Percentiles rank a stretch among this genome's conserved stretches.
phyloP scores from a whole-genome alignment of 2,329 filamentous ascomycete species.

The Pseudomassariella vexata region DNA sequence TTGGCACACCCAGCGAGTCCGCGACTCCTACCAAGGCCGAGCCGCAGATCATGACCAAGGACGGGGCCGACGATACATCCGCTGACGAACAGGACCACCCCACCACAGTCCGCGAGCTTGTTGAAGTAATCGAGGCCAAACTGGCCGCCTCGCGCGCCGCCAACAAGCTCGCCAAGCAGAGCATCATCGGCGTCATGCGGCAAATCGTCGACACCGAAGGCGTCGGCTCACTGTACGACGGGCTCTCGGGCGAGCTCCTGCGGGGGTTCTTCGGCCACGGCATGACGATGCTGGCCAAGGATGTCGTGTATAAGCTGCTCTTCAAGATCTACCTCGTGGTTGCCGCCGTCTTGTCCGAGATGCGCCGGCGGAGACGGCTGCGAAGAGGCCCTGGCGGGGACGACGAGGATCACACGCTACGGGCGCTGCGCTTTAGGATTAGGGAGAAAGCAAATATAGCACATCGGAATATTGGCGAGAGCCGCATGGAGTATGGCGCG shows the following conservation, averaged over 20 bases:
- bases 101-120: conserved; percentile 13
- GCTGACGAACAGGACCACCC: conserved; percentile 1
- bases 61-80: conserved; percentile 7
- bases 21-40: conserved; percentile 15
- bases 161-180: conserved; percentile 29
- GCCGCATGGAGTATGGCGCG: too few relatives aligned
- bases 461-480: too few relatives aligned
- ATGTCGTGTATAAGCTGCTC: conserved; percentile 65
- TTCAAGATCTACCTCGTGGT: conserved; percentile 66
- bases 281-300: conserved; percentile 82
- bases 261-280: conserved; percentile 85
- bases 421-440: too few relatives aligned
- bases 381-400: too few relatives aligned
- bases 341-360: conserved; percentile 34
- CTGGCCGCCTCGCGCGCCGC: conserved; percentile 18
- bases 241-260: conserved; percentile 68
- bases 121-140: conserved; percentile 23
- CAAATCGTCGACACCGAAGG: conserved; percentile 60
- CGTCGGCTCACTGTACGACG: conserved; percentile 64
- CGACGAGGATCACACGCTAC: too few relatives aligned
- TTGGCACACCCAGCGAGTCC: conserved; percentile 37
- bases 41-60: too few relatives aligned
- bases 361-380: too few relatives aligned
- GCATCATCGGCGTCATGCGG: conserved; percentile 59
- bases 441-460: too few relatives aligned